Base-by-base conservation (phyloP, 2,329 filamentous ascomycete species). In the Claviceps paspali region DNA sequence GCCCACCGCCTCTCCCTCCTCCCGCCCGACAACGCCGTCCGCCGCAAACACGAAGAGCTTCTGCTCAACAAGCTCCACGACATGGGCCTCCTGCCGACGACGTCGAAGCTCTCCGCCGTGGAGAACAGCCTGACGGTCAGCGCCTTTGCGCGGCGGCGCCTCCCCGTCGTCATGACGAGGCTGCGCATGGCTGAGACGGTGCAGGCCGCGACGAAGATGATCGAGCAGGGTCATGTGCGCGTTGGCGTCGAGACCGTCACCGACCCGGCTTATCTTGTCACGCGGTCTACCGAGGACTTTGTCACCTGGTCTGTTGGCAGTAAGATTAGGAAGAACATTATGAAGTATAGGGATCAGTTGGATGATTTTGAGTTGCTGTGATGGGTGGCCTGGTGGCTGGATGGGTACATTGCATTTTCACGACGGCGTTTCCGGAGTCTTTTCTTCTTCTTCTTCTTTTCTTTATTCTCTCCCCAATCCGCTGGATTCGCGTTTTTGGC, bases 251-350 rank as follows among this genome's bases (percentile, higher is more conserved):
- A 95, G 53, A 82, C 87, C 2, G 73, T 95, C 19, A 92, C 83
- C 2, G 88, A 96, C 55, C 78, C 86, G 21, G 87, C 86, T 1
- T 95, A 86, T 51, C 60, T 95, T 37, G 85, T 96, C 6, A 91
- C 84, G 27, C 70, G 87, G 46, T 82, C 76, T 43, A 84, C 93
- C 71, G 88, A 96, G 62, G 88, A 96, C 61, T 94, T 92, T 56
- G 82, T 96, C 14, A 95, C 88, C 0, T 96, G 88, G 88, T 80
- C 88, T 8, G 83, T 92, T 51, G 85, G 84, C 42, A 92, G 84
- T 60, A 95, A 95, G 81, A 87, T 96, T 58, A 94, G 93, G 79
- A 74, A 82, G 54, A 91, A 86, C 55, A 93, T 95, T 45, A 79
- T 94, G 74, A 84, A 83, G 61, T 96, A 95, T 57, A 76, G 85